Evolutionary conservation across 352 stramenopile genomes (phyloP).

Genomic region (Globisporangium nodosum): DNA sequence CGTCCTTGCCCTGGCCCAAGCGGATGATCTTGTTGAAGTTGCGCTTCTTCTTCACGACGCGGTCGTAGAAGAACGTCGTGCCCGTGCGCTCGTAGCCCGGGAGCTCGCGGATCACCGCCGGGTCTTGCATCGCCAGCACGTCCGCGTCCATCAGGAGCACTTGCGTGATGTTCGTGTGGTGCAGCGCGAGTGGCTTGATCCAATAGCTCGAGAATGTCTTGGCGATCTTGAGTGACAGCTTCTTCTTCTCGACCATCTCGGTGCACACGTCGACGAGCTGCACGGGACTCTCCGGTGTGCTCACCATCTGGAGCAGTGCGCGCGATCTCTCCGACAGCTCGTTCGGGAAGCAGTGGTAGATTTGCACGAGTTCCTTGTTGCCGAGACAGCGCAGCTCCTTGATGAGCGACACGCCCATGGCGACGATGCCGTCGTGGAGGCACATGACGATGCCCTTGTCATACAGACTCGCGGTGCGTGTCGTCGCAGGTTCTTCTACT

Average conservation of each 20-base stretch:
- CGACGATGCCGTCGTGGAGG: slow-evolving; percentile 27
- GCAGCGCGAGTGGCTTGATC: slow-evolving; percentile 54
- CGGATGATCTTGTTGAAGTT: slow-evolving; percentile 53
- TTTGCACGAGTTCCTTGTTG: slow-evolving; percentile 33
- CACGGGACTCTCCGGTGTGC: slow-evolving; percentile 25
- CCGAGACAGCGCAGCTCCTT: slow-evolving; percentile 37
- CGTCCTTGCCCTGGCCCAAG: slow-evolving; percentile 10
- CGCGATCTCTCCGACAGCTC: slow-evolving; percentile 29
- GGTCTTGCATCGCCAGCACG: slow-evolving; percentile 38
- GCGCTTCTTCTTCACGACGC: slow-evolving; percentile 43
- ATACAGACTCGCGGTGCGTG: background rate
- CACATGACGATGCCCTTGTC: slow-evolving; percentile 27
- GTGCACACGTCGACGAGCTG: slow-evolving; percentile 64
- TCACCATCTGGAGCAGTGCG: slow-evolving; percentile 12
- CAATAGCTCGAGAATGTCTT: slow-evolving; percentile 40
- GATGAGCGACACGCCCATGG: slow-evolving; percentile 55
- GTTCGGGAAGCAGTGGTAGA: slow-evolving; percentile 37
- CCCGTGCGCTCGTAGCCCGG: slow-evolving; percentile 37
- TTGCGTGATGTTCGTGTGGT: slow-evolving; percentile 38
- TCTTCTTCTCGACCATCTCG: slow-evolving; percentile 17
- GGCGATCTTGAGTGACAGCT: slow-evolving; percentile 17
- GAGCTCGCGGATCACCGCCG: slow-evolving; percentile 29
- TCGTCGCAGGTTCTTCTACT: background rate
- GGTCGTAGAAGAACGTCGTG: slow-evolving; percentile 73
- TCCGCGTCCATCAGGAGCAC: slow-evolving; percentile 48